Evolutionary conservation across 495 filamentous ascomycete species (phyloP), one percentile per base, ranked within the genome.

Genomic region (Clavariopsis aquatica): DNA sequence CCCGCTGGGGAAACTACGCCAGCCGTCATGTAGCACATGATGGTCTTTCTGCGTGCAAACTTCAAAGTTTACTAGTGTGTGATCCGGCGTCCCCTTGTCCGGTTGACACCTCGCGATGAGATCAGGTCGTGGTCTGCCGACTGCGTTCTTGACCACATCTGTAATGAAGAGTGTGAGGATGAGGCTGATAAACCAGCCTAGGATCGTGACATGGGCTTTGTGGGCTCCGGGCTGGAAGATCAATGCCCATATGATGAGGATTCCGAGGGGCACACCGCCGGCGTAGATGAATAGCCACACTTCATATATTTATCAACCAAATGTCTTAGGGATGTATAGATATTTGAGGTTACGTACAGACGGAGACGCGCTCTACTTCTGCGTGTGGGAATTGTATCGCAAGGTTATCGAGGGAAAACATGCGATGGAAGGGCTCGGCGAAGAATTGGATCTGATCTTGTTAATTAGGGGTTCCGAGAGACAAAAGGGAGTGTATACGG

Each of bases 61-160:
- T 22, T 85, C 82, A 69, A 89, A 85, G 10, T 80, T 81, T 38
- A 98, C 89, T 17, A 96, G 81, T 3, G 76, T 70, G 72, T 93
- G 78, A 58, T 75, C 76, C 1, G 89, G 83, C 0, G 90, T 92
- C 20, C 82, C 68, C 29, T 57, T 57, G 43, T 47, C 75, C 0
- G 94, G 93, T 59, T 89, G 85, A 76, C 94, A 98, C n/a, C 94
- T 86, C 2, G 87, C 85, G 34, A 98, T 84, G 13, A 98, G 77
- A 73, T 99, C 94, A 6, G 94, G 94, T 6, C 94, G 85, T 20
- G 95, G 93, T 19, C 95, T 82, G 19, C 94, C 94, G 43, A 96
- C 90, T 0, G 86, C 83, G 73, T 98, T 97, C 72, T 99, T 99
- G 62, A 98, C 81, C 0, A 76, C 77, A 69, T 98, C 95, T 55